Base-by-base conservation (phyloP, 1,284 basidiomycete genomes). In the Cutaneotrichosporon sp. region DNA sequence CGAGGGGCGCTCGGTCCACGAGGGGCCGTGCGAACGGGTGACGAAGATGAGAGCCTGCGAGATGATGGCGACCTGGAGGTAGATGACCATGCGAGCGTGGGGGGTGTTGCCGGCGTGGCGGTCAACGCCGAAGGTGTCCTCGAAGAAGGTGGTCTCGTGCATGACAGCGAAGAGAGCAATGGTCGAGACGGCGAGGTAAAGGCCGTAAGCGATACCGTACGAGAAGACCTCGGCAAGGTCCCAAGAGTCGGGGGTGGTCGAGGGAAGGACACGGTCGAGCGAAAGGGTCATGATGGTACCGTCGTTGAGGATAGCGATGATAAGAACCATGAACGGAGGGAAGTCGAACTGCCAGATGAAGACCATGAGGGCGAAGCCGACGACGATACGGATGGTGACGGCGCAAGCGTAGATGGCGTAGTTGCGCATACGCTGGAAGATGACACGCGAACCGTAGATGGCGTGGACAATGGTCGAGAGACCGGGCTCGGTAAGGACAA, bases 201-300 rank as follows among this genome's bases (percentile, higher is more conserved):
- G 76, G 81, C 95, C 95, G 81, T 97, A 98, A 34, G 92, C 95
- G 68, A 97, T 83, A 71, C 94, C 95, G 80, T 89, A 97, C 45
- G 91, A 86, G 84, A 97, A 98, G 75, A 97, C 97, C 84, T 98
- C 95, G 31, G 89, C 86, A 69, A 97, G 82, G 79, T 98, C 93
- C 95, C 95, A 98, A 72, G 89, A 89, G 81, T 98, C 94, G 5
- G 92, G 92, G 34, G 89, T 89, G 81, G 84, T 89, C 55, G 91
- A 94, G 53, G 95, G 95, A 74, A 97, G 82, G 67, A 97, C 95
- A 81, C 95, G 92, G 81, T 98, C 95, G 64, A 97, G 90, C 31
- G 93, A 97, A 68, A 98, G 86, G 13, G 95, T 98, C 94, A 98
- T 97, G 86, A 98, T 95, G 70, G 95, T 97, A 81, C 95, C 95